Base-by-base conservation (phyloP, 148 eudicot genomes). In the Nepenthes mirabilis region DNA sequence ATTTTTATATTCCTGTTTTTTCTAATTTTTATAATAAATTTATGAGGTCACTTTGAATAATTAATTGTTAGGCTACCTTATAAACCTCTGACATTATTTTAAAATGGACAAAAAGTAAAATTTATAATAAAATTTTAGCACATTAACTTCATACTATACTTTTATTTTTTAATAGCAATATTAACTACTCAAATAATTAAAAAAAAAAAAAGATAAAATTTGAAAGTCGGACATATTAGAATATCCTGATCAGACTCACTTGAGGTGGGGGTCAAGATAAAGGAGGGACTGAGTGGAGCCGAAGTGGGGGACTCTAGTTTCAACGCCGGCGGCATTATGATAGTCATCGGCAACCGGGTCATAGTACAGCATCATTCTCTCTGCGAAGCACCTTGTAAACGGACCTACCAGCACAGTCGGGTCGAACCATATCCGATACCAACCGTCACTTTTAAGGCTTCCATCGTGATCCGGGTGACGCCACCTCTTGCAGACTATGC, bases 351-450 rank as follows among this genome's bases (percentile, higher is more conserved):
- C 13, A 9, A 55, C 78, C 11, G 66, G 62, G 49, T 93, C 96
- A 64, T 93, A 93, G 53, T 67, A 65, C 59, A 86, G 68, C 80
- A 33, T 88, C 98, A 91, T 91, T 69, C 98, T 68, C 37, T 79
- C 69, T 0, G 79, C 79, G 64, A 93, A 93, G 58, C 98, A 93
- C 47, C 77, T 72, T 0, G 98, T 85, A 51, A 83, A 88, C 2
- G 98, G 91, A 3, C 73, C 79, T 0, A 93, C 43, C 1, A 88
- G 65, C 2, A 93, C 89, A 43, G 55, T 70, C 11, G 85, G 62
- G 64, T 88, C 98, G 72, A 93, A 93, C 98, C 98, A 93, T 11
- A 93, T 68, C 78, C 98, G 70, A 67, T 88, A 88, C 98, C 98
- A 91, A 0, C 88, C 98, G 0, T 84, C 74, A 36, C 32, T 32